Base-by-base conservation (phyloP, 2,329 filamentous ascomycete species). In the Colletotrichum simmondsii region DNA sequence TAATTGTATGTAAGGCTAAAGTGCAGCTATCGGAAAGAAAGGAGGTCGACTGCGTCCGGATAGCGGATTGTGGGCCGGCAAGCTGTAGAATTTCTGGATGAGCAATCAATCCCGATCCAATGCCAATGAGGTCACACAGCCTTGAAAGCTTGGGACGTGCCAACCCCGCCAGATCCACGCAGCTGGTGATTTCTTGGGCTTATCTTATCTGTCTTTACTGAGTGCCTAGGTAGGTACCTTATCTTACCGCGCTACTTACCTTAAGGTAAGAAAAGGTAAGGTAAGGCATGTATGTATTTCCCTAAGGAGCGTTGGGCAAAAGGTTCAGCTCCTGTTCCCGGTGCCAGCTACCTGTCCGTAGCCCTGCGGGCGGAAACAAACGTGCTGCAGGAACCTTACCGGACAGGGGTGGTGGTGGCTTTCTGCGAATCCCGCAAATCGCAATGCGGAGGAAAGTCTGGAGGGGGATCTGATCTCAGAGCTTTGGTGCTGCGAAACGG, bases 341-440 rank as follows among this genome's bases (percentile, higher is more conserved):
- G 42, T 67, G 68, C 26, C 58, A 52, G 49, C 65, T 62, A 70
- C 7, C 26, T 28, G 10, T 32, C 30, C 30, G 30, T 32, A 32
- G 61, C 71, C 68, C 71, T 73, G 71, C 57, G 19, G 52, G 49
- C 63, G 62, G 68, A 65, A 72, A 58, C 60, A 60, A 70, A 65
- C 54, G 59, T 65, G 71, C 68, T 73, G 71, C 73, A 74, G 71
- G 73, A 73, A 73, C 62, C 35, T 73, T 66, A 46, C 57, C 24
- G 19, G 26, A 58, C 68, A 73, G 71, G 66, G 70, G 66, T 54
- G 46, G n/a, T 12, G 14, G 26, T 62, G 64, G 28, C 46, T 28
- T 56, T 53, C 54, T 30, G 32, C 42, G 32, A 68, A 37, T 69
- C 53, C 59, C 42, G 42, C 42, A 49, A 42, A 19, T 42, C 37